Base-by-base conservation (phyloP, 805 yeast genomes). In the Priceomyces medius region DNA sequence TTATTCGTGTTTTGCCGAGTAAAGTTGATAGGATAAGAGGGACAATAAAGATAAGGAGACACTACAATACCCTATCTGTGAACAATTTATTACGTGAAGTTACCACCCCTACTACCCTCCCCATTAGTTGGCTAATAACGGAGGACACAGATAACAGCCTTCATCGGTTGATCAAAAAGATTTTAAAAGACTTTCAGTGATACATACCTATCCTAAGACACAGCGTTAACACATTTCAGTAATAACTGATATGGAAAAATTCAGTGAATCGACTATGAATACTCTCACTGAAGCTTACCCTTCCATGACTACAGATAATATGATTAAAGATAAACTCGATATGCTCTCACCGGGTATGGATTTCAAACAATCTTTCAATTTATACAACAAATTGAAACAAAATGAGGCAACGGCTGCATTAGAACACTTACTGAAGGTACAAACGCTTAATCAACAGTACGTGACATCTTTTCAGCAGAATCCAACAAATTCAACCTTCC, bases 321-420 rank as follows among this genome's bases (percentile, higher is more conserved):
- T n/a, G n/a, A n/a, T 20, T 20, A 24, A 35, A 20, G 27, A 24
- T 14, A 21, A 24, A 4, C 14, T 23, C 12, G 26, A 34, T 20
- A 14, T 18, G 8, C 13, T 19, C 19, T 34, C 37, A 12, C 14
- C 34, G 18, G 73, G 68, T 54, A 69, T 69, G 74, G 68, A 69
- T 41, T 70, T 71, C 40, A 74, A 71, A 56, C 73, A 69, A 54
- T 74, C 74, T 9, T 71, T 68, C 46, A 47, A 57, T 24, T 62
- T 67, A 66, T 71, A 68, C 53, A 53, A 59, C 31, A 58, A 56
- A 31, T 50, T 68, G 37, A 74, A 69, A 48, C 70, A 66, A 37
- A 66, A 66, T 37, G 53, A 58, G 31, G 72, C 72, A 17, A 17
- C 57, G 17, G 48, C 47, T 24, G 64, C 63, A 16, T 55, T 69